Evolutionary conservation across 2,329 filamentous ascomycete species (phyloP), one percentile per base, ranked within the genome.

Genomic region (Microcyclospora pomicola): DNA sequence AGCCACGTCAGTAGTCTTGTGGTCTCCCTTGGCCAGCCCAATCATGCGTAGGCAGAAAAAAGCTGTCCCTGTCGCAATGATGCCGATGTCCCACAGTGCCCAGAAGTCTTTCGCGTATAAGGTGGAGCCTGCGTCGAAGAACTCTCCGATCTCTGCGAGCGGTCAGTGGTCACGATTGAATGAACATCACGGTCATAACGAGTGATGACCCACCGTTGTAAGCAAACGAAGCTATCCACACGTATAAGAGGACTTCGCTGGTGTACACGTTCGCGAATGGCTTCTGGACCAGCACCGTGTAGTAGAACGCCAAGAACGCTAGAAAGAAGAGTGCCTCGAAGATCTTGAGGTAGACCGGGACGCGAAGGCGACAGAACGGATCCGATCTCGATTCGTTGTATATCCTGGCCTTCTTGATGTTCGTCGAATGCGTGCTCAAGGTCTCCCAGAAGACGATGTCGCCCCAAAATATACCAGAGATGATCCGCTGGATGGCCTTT

Each of bases 381-480:
- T 88, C 82, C 19, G 77, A 69, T 11, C 69, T 66, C 59, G 58
- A 59, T 46, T 67, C 64, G 54, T 82, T 82, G 61, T 91, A 92
- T 46, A 82, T 75, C 15, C 80, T 77, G 1, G 84, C 79, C 51
- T 76, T 75, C 60, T 92, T 93, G 30, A 9, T 31, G 19, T 24
- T 24, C 40, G 69, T 72, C 0, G 82, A 76, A 50, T 80, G 66
- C 7, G 83, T 71, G 7, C 74, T 79, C n/a, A 93, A 64, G 5
- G 69, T 74, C 42, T 86, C 80, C 85, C 84, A 93, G 57, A 92
- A 91, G 29, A 87, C 73, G 42, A 93, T 85, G 47, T 87, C 79
- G 33, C 85, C 85, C 45, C 78, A 76, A 84, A 85, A 92, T 38
- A 93, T 82, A 35, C 81, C 81, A 33, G 81, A 80, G 44, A 93